Conservation (phyloP, 1,284 basidiomycete species). For the Ceratobasidium sp. region DNA sequence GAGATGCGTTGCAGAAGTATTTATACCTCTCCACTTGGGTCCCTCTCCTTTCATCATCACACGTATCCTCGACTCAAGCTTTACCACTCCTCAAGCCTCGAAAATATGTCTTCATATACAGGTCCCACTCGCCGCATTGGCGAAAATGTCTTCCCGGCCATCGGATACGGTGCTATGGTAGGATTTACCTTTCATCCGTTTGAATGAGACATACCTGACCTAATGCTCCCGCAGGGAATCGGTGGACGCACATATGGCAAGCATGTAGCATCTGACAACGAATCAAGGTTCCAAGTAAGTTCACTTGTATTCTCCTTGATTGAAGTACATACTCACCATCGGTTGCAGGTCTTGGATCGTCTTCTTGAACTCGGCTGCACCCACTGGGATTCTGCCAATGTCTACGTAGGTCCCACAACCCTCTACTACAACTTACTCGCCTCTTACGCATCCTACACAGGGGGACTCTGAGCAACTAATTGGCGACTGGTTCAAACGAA, state of each 20-base stretch:
- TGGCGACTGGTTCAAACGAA: slow-evolving; percentile 52
- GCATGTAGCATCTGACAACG: slow-evolving; percentile 4
- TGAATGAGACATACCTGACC: not conserved
- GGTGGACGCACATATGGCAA: not conserved
- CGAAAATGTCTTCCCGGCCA: slow-evolving; percentile 6
- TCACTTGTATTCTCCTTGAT: too few species aligned
- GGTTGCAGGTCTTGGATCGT: slow-evolving; percentile 2
- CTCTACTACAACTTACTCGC: too few species aligned
- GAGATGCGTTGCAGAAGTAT: too few species aligned
- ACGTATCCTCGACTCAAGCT: too few species aligned
- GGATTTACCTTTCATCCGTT: not conserved
- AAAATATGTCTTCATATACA: not conserved
- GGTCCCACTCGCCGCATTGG: slow-evolving; percentile 2
- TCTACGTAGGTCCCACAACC: not conserved
- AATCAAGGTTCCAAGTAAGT: slow-evolving; percentile 4
- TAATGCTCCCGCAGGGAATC: not conserved
- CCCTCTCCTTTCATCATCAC: too few species aligned
- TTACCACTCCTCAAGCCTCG: too few species aligned
- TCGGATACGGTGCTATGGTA: slow-evolving; percentile 18
- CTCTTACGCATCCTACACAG: too few species aligned
- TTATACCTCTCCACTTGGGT: too few species aligned
- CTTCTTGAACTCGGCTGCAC: slow-evolving; percentile 17
- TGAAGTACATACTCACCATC: not conserved
- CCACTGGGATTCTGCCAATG: slow-evolving; percentile 22
- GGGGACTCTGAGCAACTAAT: slow-evolving; percentile 42